Conservation (phyloP, 2,329 filamentous ascomycete species). For the Penicillium sp. region DNA sequence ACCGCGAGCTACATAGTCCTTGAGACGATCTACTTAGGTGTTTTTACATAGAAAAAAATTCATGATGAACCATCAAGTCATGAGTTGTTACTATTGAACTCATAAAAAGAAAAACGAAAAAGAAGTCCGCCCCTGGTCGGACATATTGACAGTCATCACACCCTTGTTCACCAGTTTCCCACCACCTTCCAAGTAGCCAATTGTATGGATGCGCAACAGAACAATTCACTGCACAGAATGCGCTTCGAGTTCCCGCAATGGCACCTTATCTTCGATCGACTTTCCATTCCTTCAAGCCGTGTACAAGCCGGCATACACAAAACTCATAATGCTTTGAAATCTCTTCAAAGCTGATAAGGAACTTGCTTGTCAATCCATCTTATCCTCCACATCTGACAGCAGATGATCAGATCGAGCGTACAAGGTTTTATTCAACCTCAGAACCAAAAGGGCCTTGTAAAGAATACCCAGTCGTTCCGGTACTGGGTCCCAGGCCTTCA, state of each 20-base stretch:
- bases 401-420: not conserved
- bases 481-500: not conserved
- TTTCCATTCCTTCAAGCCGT: not conserved
- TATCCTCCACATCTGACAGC: not conserved
- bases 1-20: not conserved
- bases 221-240: not conserved
- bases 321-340: not conserved
- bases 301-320: not conserved
- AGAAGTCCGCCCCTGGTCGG: not conserved
- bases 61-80: conserved; percentile 1
- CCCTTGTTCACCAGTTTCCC: not conserved
- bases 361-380: not conserved
- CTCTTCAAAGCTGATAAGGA: not conserved
- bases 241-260: not conserved
- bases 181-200: not conserved
- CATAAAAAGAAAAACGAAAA: not conserved
- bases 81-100: conserved; percentile 7
- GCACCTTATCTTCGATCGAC: not conserved
- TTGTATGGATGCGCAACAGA: not conserved
- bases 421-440: not conserved
- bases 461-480: not conserved
- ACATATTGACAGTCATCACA: not conserved
- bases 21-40: not conserved
- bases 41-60: not conserved
- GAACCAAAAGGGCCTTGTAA: not conserved